phyloP scores from a whole-genome alignment of 2,329 filamentous ascomycete genomes.

The Verticillium tricorpus region DNA sequence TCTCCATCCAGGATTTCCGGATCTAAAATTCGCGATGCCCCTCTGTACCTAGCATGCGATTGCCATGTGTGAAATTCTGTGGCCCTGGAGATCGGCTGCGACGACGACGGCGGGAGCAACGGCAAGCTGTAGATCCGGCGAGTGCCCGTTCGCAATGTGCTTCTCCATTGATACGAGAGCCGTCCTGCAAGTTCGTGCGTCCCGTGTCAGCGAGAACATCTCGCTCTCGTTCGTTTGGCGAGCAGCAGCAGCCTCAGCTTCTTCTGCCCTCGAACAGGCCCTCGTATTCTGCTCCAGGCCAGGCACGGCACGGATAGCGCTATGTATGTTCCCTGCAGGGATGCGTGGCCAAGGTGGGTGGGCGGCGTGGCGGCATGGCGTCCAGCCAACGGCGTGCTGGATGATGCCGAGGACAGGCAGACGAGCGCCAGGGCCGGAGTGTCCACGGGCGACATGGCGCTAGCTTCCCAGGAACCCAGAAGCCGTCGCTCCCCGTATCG shows the following conservation, averaged over 20 bases:
- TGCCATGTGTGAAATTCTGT: background rate
- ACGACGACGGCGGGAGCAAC: background rate
- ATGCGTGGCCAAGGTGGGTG: conserved; percentile 4
- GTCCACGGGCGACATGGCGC: background rate
- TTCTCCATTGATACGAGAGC: background rate
- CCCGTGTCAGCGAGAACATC: background rate
- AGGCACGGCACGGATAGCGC: conserved; percentile 7
- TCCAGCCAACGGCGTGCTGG: background rate
- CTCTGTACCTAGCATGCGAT: background rate
- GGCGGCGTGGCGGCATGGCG: conserved; percentile 1
- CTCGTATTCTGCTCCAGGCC: conserved; percentile 11
- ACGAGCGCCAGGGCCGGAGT: background rate
- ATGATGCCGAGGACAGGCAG: background rate
- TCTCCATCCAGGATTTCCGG: background rate
- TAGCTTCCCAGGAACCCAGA: background rate
- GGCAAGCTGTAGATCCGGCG: too few species aligned
- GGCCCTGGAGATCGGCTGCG: background rate
- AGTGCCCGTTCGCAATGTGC: background rate
- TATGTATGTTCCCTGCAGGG: conserved; percentile 10
- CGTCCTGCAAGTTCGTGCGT: background rate
- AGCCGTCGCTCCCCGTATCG: background rate
- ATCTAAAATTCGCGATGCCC: background rate
- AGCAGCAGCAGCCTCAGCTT: background rate
- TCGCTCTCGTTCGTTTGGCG: background rate
- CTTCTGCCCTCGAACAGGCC: conserved; percentile 1